Conservation (phyloP, 441 rosid species). For the Bruguiera hainesii region DNA sequence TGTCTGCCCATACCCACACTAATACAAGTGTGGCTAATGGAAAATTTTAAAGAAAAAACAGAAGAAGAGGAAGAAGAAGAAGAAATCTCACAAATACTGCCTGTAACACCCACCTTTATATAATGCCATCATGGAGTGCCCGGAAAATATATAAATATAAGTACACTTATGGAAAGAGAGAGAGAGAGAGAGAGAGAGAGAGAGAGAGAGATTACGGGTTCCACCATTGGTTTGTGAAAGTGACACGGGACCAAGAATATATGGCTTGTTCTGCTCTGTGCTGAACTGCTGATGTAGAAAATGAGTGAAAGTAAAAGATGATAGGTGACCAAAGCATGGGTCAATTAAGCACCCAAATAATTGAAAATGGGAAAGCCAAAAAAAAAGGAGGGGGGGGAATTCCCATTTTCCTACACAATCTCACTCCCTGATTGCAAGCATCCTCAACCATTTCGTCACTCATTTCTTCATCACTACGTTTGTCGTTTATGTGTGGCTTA, state of each 20-base stretch:
- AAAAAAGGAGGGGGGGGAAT: neutral
- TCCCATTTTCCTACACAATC: constrained; percentile 46
- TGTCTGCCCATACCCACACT: constrained; percentile 70
- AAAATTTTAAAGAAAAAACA: too few relatives aligned
- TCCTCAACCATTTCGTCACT: constrained; percentile 67
- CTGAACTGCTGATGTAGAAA: constrained; percentile 15
- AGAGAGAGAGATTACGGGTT: constrained; percentile 24
- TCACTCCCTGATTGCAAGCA: constrained; percentile 51
- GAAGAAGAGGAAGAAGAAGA: neutral
- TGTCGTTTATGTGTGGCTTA: constrained; percentile 17
- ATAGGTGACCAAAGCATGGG: constrained; percentile 32
- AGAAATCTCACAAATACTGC: constrained; percentile 24
- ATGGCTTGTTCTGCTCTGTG: constrained; percentile 36
- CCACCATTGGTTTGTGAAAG: constrained; percentile 60
- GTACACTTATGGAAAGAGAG: neutral
- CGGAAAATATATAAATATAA: neutral
- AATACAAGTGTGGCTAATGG: neutral
- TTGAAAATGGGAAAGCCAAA: neutral
- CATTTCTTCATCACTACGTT: constrained; percentile 69
- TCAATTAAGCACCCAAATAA: constrained; percentile 8
- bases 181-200: neutral
- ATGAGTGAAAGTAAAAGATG: constrained; percentile 27
- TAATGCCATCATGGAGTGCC: constrained; percentile 15
- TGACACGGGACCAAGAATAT: constrained; percentile 53
- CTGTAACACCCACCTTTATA: constrained; percentile 51